Conservation (phyloP, 2,329 filamentous ascomycete genomes). For the Verticillium dahliae region DNA sequence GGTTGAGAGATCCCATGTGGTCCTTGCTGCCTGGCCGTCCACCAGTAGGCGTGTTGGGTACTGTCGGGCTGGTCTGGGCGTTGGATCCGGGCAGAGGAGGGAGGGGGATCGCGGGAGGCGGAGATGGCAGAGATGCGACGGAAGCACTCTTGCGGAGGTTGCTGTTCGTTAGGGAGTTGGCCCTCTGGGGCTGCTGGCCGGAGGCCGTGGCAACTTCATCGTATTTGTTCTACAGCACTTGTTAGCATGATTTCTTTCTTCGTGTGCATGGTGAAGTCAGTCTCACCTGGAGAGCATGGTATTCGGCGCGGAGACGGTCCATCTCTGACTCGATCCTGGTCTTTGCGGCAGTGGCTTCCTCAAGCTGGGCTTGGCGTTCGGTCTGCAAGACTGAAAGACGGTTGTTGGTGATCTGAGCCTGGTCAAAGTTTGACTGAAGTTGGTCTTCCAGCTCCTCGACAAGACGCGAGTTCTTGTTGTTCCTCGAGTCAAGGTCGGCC, state of each 20-base stretch:
- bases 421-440: constrained; percentile 89
- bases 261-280: not conserved
- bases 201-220: constrained; percentile 37
- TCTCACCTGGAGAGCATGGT: constrained; percentile 70
- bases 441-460: constrained; percentile 97
- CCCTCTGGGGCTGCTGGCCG: constrained; percentile 31
- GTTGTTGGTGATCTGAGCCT: constrained; percentile 79
- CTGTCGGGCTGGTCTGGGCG: constrained; percentile 28
- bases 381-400: constrained; percentile 75
- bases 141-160: constrained; percentile 81
- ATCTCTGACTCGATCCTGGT: constrained; percentile 60
- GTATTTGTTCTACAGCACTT: constrained; percentile 47
- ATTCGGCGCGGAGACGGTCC: constrained; percentile 61
- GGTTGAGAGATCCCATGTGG: constrained; percentile 54
- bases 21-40: constrained; percentile 79
- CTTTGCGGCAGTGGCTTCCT: constrained; percentile 67
- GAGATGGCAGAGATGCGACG: constrained; percentile 79
- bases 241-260: constrained; percentile 16
- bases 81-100: constrained; percentile 69
- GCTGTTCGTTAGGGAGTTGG: constrained; percentile 32
- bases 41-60: constrained; percentile 46
- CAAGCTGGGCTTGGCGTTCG: constrained; percentile 67
- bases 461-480: constrained; percentile 85
- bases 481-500: constrained; percentile 55
- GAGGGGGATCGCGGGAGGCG: constrained; percentile 91